These are phyloP conservation scores for Rhizomucor miehei DNA, from an alignment of 371 early-diverging fungal genomes.

Conservation along the genomic window DNA sequence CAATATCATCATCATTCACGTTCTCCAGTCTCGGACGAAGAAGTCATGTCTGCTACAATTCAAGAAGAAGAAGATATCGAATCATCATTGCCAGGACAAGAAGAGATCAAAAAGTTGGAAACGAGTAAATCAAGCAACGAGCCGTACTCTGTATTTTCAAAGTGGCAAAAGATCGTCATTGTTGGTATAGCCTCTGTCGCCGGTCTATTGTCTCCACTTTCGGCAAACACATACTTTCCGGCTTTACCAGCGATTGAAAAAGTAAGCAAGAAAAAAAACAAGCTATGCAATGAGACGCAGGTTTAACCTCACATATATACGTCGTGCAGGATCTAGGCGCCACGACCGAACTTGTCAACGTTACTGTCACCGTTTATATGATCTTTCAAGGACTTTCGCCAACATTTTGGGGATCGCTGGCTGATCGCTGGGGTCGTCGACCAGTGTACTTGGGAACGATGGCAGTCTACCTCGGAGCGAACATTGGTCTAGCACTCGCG, in stretches of 20 bases:
- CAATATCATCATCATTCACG: too few species aligned
- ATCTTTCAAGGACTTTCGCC: conserved; percentile 23
- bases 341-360: conserved; percentile 13
- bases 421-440: conserved; percentile 24
- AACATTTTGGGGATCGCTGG: conserved; percentile 23
- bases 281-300: not conserved
- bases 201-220: conserved; percentile 23
- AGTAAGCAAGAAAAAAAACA: conserved; percentile 10
- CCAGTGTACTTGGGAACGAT: conserved; percentile 42
- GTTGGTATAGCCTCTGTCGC: conserved; percentile 16
- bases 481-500: conserved; percentile 54
- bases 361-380: conserved; percentile 19
- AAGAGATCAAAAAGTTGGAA: not conserved
- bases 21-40: too few species aligned
- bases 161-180: conserved; percentile 7
- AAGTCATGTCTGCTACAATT: too few species aligned
- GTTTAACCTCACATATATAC: not conserved
- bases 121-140: not conserved
- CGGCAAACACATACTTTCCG: conserved; percentile 26
- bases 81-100: too few species aligned
- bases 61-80: too few species aligned
- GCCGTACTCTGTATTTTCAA: conserved; percentile 12
- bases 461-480: conserved; percentile 49
- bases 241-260: conserved; percentile 18
- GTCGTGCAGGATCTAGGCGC: conserved; percentile 11